Percentiles rank a stretch among this genome's conserved stretches.
These are phyloP conservation scores for Coemansia javaensis DNA, from an alignment of 192 early-diverging fungal species.

Conservation along the genomic window DNA sequence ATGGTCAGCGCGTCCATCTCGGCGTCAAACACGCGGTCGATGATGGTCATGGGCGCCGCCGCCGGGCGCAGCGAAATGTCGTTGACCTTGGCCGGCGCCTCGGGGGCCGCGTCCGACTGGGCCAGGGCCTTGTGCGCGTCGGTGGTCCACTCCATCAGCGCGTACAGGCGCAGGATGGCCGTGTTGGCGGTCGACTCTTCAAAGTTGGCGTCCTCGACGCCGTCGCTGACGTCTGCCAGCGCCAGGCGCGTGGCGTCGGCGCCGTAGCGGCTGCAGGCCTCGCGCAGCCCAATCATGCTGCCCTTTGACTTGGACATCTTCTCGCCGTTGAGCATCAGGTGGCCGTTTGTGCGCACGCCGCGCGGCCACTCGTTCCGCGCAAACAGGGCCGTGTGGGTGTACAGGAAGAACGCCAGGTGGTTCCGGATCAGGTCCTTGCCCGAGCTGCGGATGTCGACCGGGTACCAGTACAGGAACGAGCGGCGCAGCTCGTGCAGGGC, in stretches of 20 bases:
- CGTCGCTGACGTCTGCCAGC: constrained; percentile 94
- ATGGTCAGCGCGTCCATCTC: constrained; percentile 77
- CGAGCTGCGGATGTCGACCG: constrained; percentile 90
- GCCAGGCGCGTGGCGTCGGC: constrained; percentile 95
- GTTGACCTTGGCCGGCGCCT: constrained; percentile 17
- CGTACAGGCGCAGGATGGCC: constrained; percentile 86
- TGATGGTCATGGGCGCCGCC: constrained; percentile 57
- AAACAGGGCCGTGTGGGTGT: constrained; percentile 95
- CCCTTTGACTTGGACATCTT: constrained; percentile 99
- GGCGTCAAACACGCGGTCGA: constrained; percentile 83
- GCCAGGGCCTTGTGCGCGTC: constrained; percentile 57
- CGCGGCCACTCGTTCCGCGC: constrained; percentile 86
- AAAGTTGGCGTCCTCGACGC: constrained; percentile 98
- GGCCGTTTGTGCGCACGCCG: constrained; percentile 85
- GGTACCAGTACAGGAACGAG: constrained; percentile 97
- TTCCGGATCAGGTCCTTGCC: constrained; percentile 98
- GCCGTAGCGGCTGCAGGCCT: constrained; percentile 79
- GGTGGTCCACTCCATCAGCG: constrained; percentile 85
- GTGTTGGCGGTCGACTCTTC: constrained; percentile 90
- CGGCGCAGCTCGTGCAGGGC: constrained; percentile 75
- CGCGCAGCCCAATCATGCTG: constrained; percentile 83
- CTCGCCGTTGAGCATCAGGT: constrained; percentile 87
- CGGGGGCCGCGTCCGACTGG: constrained; percentile 52
- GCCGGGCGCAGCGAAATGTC: constrained; percentile 49
- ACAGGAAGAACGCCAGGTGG: constrained; percentile 96